Evolutionary conservation across 2,329 filamentous ascomycete genomes (phyloP).

Genomic region (Intubia oerlemansii): DNA sequence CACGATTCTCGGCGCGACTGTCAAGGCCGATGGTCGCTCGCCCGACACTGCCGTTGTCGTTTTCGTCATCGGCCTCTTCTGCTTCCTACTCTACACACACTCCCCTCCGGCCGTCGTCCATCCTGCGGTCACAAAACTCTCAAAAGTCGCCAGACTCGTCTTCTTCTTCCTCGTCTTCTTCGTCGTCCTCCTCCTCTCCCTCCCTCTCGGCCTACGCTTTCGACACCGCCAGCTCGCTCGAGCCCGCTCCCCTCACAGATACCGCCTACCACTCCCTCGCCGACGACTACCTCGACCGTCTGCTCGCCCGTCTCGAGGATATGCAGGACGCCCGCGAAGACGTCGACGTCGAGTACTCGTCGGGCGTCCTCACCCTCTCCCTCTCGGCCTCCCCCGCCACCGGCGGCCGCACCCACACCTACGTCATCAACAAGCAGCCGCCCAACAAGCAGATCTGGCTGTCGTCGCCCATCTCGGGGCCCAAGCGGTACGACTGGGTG

Average conservation of each 20-base stretch:
- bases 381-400: background rate
- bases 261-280: conserved; percentile 59
- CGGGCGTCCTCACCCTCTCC: conserved; percentile 7
- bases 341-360: conserved; percentile 68
- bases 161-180: no score
- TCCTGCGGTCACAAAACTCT: no score
- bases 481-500: conserved; percentile 88
- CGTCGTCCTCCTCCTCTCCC: no score
- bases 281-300: conserved; percentile 46
- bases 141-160: no score
- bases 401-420: conserved; percentile 45
- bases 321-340: conserved; percentile 52
- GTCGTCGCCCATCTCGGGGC: conserved; percentile 73
- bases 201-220: no score
- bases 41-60: no score
- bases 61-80: no score
- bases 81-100: no score
- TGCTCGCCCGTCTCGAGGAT: conserved; percentile 43
- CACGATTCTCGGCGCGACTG: no score
- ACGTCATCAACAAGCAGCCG: conserved; percentile 95
- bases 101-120: no score
- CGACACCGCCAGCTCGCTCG: no score
- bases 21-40: no score
- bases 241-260: conserved; percentile 29
- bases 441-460: conserved; percentile 97